Base-by-base conservation (phyloP, 345 rosid genomes). In the Salix suchowensis region DNA sequence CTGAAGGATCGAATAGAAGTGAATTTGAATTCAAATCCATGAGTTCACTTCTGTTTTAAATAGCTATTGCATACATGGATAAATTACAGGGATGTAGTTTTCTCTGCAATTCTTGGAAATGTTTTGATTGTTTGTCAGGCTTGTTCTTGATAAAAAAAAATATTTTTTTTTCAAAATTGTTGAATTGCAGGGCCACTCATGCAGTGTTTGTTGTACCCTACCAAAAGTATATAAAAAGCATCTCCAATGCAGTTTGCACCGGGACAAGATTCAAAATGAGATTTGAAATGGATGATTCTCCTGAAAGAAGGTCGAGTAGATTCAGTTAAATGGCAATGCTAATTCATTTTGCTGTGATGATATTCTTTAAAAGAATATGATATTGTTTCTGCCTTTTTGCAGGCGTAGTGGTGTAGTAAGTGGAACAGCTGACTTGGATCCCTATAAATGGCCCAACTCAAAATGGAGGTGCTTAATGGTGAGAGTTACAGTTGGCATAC, bases 391-490 rank as follows among this genome's bases (percentile, higher is more conserved):
- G 42, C 42, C 71, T 75, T 70, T 67, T 78, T 84, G 81, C 88
- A 94, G 94, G 85, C 87, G 85, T 68, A 85, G 84, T 68, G 98
- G 98, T 73, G 88, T 89, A 19, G 95, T 92, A 72, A 88, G 84
- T 50, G 92, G 95, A 73, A 81, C 88, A 18, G 76, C 88, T 71
- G 97, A 91, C 86, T 74, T 86, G 82, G 97, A 94, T 85, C 92
- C 93, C 2, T 88, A 86, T 80, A 82, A 89, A 77, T 94, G 98
- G 98, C 94, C 95, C 32, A 89, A 87, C 79, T 94, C 98, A 44
- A 92, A 91, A 85, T 94, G 98, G 98, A 90, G 94, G 79, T 92
- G 94, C 88, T 80, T 94, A 74, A 84, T 81, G 95, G 98, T 94
- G 65, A 75, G 87, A 46, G 50, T 46, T 46, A 14, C 16, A 46